Conservation (phyloP, 176 grass and related monocot genomes). For the Hsuehochloa calcarea region DNA sequence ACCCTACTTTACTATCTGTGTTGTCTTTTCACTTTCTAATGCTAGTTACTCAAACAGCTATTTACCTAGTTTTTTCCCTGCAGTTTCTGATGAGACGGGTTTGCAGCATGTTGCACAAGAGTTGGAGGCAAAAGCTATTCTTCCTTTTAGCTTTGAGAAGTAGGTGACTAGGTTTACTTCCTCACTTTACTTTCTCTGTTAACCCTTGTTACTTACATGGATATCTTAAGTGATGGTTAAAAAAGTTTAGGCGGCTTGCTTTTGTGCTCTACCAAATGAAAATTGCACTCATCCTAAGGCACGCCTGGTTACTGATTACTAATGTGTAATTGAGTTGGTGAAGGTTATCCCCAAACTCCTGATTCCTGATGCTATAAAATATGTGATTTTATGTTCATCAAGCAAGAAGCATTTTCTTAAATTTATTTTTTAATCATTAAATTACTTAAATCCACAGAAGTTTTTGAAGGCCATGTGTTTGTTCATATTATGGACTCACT, state of each 20-base stretch:
- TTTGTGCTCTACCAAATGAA: slow-evolving; percentile 12
- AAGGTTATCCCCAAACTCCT: not conserved
- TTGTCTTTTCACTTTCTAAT: not conserved
- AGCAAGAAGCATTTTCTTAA: not conserved
- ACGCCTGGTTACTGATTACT: not conserved
- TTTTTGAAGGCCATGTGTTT: not conserved
- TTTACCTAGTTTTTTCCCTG: slow-evolving; percentile 17
- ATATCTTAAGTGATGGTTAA: not conserved
- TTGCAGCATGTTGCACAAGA: slow-evolving; percentile 84
- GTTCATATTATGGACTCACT: not conserved
- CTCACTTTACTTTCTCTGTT: slow-evolving; percentile 16
- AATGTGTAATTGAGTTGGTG: not conserved
- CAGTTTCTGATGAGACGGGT: slow-evolving; percentile 85
- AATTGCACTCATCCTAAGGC: not conserved
- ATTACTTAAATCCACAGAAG: not conserved
- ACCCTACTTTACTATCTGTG: slow-evolving; percentile 3
- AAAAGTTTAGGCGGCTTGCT: not conserved
- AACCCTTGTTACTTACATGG: not conserved
- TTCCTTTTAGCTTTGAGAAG: slow-evolving; percentile 80
- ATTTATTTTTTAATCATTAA: slow-evolving; percentile 15
- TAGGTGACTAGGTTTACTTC: slow-evolving; percentile 33
- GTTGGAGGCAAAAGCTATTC: slow-evolving; percentile 75
- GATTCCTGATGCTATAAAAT: not conserved
- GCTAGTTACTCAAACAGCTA: not conserved
- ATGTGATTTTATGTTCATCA: not conserved